Evolutionary conservation across 257 asterid species (phyloP).

Genomic region (Penstemon eatonii): DNA sequence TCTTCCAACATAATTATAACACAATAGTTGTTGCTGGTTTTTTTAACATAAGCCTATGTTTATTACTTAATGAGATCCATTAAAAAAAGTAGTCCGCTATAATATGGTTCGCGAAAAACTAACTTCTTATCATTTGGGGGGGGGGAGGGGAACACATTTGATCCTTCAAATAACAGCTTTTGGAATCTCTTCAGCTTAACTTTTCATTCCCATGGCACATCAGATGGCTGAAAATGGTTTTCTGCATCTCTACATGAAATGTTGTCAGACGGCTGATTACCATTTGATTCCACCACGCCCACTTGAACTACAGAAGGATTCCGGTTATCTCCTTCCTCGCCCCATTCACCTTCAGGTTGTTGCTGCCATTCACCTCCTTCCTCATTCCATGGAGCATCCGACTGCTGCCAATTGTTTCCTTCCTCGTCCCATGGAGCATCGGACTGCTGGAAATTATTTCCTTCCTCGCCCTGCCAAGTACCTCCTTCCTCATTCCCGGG

Average conservation of each 20-base stretch:
- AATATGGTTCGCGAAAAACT: no score
- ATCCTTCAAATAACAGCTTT: conserved; percentile 28
- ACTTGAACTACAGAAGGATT: conserved; percentile 4
- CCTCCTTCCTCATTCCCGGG: background rate
- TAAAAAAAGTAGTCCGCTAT: no score
- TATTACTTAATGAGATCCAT: no score
- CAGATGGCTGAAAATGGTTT: conserved; percentile 25
- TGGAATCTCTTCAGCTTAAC: conserved; percentile 16
- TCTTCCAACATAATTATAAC: no score
- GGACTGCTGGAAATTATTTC: conserved; percentile 10
- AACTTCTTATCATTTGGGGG: no score
- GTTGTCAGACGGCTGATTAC: conserved; percentile 9
- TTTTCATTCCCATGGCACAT: conserved; percentile 32
- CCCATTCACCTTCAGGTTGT: background rate
- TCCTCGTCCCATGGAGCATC: conserved; percentile 16
- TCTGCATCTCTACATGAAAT: background rate
- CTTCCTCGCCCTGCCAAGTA: conserved; percentile 10
- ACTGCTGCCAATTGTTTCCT: background rate
- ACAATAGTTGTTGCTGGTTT: no score
- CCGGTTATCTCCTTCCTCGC: conserved; percentile 6
- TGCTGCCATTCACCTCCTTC: background rate
- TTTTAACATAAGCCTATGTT: no score
- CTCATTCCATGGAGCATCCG: background rate
- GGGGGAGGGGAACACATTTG: no score
- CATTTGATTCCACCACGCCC: background rate